A percentile compares a stretch with the other conserved stretches of the same genome.
Conservation (phyloP, 1,139 yeast genomes). For the Torulaspora pretoriensis region DNA sequence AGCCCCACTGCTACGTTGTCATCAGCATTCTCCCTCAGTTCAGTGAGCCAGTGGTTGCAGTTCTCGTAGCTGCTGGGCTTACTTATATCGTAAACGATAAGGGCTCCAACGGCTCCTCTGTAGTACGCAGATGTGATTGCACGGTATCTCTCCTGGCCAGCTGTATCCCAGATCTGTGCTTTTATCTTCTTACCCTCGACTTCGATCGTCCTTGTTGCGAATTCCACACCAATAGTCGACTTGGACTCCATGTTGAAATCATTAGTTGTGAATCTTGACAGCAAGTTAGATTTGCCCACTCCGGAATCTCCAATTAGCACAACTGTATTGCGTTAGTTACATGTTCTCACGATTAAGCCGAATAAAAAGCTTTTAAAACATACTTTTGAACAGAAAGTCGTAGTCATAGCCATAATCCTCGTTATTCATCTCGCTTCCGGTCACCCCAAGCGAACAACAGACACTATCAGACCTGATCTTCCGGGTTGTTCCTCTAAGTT, state of each 20-base stretch:
- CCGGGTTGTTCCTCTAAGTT: not conserved
- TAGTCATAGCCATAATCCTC: slow-evolving; percentile 89
- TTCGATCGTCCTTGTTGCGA: slow-evolving; percentile 92
- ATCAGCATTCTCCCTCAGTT: slow-evolving; percentile 93
- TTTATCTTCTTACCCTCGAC: slow-evolving; percentile 93
- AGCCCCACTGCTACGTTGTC: slow-evolving; percentile 94
- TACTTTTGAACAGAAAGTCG: slow-evolving; percentile 87
- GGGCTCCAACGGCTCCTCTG: slow-evolving; percentile 97
- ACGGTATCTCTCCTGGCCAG: slow-evolving; percentile 97
- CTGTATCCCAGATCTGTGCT: slow-evolving; percentile 99
- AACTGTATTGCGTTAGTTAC: slow-evolving; percentile 39
- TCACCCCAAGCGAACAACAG: not conserved
- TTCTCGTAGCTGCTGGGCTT: slow-evolving; percentile 91
- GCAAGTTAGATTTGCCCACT: slow-evolving; percentile 91
- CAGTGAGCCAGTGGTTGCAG: slow-evolving; percentile 92
- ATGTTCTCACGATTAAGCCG: not conserved
- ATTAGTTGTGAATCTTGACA: slow-evolving; percentile 90
- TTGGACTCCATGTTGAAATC: slow-evolving; percentile 93
- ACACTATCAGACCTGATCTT: not conserved
- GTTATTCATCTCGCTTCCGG: slow-evolving; percentile 33
- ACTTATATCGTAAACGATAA: slow-evolving; percentile 91
- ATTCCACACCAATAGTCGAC: slow-evolving; percentile 96
- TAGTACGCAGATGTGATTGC: slow-evolving; percentile 97
- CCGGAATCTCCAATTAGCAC: slow-evolving; percentile 97
- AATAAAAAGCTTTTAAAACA: slow-evolving; percentile 28